Conservation (phyloP, 2,329 filamentous ascomycete genomes). For the Sporothrix sp. region DNA sequence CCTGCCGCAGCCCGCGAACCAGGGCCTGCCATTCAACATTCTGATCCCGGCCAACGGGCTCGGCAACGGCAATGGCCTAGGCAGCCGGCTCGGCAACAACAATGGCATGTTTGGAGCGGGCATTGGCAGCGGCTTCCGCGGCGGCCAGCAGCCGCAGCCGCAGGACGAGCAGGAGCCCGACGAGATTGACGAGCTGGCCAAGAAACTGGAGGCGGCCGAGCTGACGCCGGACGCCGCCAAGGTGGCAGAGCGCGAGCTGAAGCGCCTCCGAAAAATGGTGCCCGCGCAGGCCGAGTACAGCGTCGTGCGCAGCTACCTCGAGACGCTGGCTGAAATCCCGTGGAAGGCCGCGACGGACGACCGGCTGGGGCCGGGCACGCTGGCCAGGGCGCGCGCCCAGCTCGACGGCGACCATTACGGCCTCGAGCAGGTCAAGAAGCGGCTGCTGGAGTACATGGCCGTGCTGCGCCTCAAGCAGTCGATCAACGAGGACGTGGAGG, state of each 20-base stretch:
- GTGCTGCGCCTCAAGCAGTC: slow-evolving; percentile 93
- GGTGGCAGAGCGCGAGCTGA: slow-evolving; percentile 82
- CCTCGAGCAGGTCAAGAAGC: slow-evolving; percentile 93
- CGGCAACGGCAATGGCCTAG: slow-evolving; percentile 25
- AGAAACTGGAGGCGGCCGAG: slow-evolving; percentile 71
- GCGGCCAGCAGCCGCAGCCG: slow-evolving; percentile 15
- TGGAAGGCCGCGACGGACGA: slow-evolving; percentile 83
- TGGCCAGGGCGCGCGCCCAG: slow-evolving; percentile 73
- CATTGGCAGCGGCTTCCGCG: slow-evolving; percentile 23
- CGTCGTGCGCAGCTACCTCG: slow-evolving; percentile 84
- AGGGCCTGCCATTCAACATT: slow-evolving; percentile 9
- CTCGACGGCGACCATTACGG: slow-evolving; percentile 95
- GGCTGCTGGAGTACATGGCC: slow-evolving; percentile 86
- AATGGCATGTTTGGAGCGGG: slow-evolving; percentile 19
- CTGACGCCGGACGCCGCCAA: slow-evolving; percentile 78
- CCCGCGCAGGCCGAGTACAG: slow-evolving; percentile 94
- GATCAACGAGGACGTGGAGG: slow-evolving; percentile 73
- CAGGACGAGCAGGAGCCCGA: slow-evolving; percentile 58
- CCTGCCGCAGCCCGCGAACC: slow-evolving; percentile 15
- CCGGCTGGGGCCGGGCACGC: slow-evolving; percentile 69
- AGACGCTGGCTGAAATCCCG: slow-evolving; percentile 87
- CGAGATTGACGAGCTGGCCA: slow-evolving; percentile 84
- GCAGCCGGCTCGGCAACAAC: slow-evolving; percentile 27
- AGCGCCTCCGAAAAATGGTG: slow-evolving; percentile 87
- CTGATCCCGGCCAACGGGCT: slow-evolving; percentile 18